phyloP scores from a whole-genome alignment of 1,284 basidiomycete genomes.

The Cryptococcus sp. region DNA sequence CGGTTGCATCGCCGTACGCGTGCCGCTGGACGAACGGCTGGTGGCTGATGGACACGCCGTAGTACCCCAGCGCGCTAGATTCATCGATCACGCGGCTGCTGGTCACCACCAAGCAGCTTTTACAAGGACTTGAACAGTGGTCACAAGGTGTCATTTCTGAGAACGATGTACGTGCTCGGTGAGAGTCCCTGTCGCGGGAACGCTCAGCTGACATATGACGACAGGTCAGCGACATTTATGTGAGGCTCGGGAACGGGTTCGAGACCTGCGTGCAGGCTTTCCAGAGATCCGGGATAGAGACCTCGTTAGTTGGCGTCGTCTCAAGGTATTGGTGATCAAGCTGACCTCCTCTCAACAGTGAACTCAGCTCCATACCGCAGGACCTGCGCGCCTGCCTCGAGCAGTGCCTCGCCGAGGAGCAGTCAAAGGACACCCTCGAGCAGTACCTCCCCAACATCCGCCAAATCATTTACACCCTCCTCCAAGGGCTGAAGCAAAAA shows the following conservation, averaged over 20 bases:
- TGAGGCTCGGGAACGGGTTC: slow-evolving; percentile 94
- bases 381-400: slow-evolving; percentile 87
- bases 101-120: slow-evolving; percentile 89
- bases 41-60: background rate
- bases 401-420: slow-evolving; percentile 84
- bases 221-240: slow-evolving; percentile 93
- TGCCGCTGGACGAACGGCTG: too few relatives aligned
- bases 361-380: slow-evolving; percentile 81
- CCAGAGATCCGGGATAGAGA: slow-evolving; percentile 73
- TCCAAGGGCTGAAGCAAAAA: slow-evolving; percentile 87
- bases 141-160: slow-evolving; percentile 73
- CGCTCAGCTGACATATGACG: background rate
- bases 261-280: slow-evolving; percentile 90
- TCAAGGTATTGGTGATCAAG: background rate
- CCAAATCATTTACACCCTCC: slow-evolving; percentile 84
- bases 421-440: slow-evolving; percentile 78
- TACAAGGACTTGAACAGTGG: slow-evolving; percentile 89
- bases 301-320: background rate
- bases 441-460: slow-evolving; percentile 87
- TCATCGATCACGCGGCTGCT: slow-evolving; percentile 89
- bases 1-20: too few relatives aligned
- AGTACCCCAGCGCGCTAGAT: slow-evolving; percentile 53
- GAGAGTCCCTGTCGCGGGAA: background rate
- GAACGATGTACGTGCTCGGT: slow-evolving; percentile 45
- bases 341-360: slow-evolving; percentile 55